phyloP scores from a whole-genome alignment of 2,329 filamentous ascomycete genomes.

The Dactylella cylindrospora region DNA sequence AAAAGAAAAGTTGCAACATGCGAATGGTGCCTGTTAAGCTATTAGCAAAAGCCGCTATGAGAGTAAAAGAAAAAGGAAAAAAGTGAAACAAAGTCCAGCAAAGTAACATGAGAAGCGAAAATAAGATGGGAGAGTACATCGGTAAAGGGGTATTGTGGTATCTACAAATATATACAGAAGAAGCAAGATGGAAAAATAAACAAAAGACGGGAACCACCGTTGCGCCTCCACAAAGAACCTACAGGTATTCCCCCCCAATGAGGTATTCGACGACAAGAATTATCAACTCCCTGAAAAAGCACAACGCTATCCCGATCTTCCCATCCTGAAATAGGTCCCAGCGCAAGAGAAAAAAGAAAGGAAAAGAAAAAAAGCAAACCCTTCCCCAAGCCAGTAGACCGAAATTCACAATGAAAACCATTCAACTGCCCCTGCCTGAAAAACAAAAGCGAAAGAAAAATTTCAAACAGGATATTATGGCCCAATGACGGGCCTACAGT shows the following conservation, averaged over 20 bases:
- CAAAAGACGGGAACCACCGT: constrained; percentile 38
- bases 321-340: constrained; percentile 23
- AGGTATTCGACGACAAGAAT: constrained; percentile 25
- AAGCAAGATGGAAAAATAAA: constrained; percentile 42
- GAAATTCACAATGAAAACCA: too few species aligned
- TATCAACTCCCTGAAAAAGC: constrained; percentile 42
- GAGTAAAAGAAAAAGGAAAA: constrained; percentile 11
- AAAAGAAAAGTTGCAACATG: constrained; percentile 14
- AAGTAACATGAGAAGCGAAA: too few species aligned
- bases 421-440: too few species aligned
- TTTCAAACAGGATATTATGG: too few species aligned
- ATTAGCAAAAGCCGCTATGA: constrained; percentile 11
- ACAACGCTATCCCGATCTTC: constrained; percentile 40
- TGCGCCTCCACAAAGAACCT: constrained; percentile 43
- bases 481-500: too few species aligned
- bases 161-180: constrained; percentile 41
- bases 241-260: too few species aligned
- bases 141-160: constrained; percentile 38
- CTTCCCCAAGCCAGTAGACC: constrained; percentile 14
- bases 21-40: background rate
- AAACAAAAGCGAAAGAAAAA: too few species aligned
- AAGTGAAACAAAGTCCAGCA: too few species aligned
- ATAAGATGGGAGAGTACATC: constrained; percentile 44
- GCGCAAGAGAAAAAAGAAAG: too few species aligned
- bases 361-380: constrained; percentile 16